phyloP scores from a whole-genome alignment of 2,329 filamentous ascomycete genomes.

The Chrysoporthe deuterocubensis region DNA sequence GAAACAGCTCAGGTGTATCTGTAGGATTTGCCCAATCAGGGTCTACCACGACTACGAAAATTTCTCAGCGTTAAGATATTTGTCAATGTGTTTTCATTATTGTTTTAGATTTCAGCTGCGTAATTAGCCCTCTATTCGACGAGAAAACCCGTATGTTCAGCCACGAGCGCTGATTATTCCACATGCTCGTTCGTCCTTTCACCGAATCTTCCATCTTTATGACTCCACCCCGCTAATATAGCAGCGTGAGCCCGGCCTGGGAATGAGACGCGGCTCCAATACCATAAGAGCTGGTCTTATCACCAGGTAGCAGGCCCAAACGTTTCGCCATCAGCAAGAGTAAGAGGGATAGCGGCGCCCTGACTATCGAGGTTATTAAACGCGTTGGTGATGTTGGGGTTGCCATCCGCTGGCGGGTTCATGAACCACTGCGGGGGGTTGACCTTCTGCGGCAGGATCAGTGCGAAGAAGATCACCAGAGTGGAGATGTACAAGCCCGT shows the following conservation, averaged over 20 bases:
- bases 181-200: not conserved
- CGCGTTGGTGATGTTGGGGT: slow-evolving; percentile 34
- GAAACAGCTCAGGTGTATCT: too few species aligned
- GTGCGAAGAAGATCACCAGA: slow-evolving; percentile 47
- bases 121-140: too few species aligned
- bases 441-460: slow-evolving; percentile 25
- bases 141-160: too few species aligned
- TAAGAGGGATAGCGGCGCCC: slow-evolving; percentile 17
- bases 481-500: slow-evolving; percentile 56
- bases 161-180: not conserved
- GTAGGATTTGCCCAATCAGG: too few species aligned
- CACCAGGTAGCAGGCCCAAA: slow-evolving; percentile 46
- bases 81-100: too few species aligned
- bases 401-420: slow-evolving; percentile 44
- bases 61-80: too few species aligned
- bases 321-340: slow-evolving; percentile 40
- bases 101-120: too few species aligned
- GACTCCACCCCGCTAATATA: too few species aligned
- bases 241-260: not conserved
- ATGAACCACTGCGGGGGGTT: slow-evolving; percentile 30
- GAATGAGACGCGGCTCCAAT: not conserved
- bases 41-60: too few species aligned
- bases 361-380: slow-evolving; percentile 23
- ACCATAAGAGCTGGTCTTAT: not conserved
- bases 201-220: not conserved